Base-by-base conservation (phyloP, 2,329 filamentous ascomycete genomes). In the Alternaria alternata region DNA sequence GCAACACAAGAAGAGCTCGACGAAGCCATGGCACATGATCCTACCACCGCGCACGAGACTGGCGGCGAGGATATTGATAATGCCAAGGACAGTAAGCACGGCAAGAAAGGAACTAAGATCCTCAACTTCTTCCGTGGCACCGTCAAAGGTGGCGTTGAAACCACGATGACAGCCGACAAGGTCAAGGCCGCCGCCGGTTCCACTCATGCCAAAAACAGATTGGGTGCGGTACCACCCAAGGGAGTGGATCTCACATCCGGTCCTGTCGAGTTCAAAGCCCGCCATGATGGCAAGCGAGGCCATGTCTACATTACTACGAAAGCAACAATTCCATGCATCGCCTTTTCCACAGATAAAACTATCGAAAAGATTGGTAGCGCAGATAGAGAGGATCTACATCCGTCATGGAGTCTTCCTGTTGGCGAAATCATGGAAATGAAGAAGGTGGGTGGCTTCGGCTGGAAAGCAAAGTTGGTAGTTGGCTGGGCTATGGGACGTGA, bases 391-490 rank as follows among this genome's bases (percentile, higher is more conserved):
- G 82, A 86, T 41, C 67, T 84, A 24, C 80, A 85, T 58, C 88
- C 91, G 0, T 77, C 86, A 0, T 96, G 91, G 86, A 89, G 85
- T 6, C 82, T 95, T 0, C 84, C 91, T 0, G 85, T 95, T 4
- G 84, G 84, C 0, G 90, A 94, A 16, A 89, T 96, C 46, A 81
- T 76, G 51, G 91, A 94, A 75, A 73, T 96, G 54, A 90, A 88
- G 75, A 96, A 96, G 79, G 81, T 94, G 2, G 92, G 92, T 5
- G 92, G 92, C 0, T 82, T 94, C 36, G 91, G 92, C 0, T 96
- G 92, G 92, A 96, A 95, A 79, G 88, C 88, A 1, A 94, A 93
- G 81, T 80, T 95, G 51, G 85, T 95, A 2, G 90, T 95, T 1
- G 91, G 92, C 0, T 93, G 92, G 91, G 89, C 90, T 1, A 84